These are phyloP conservation scores for Fusarium beomiforme DNA, from an alignment of 2,329 filamentous ascomycete species.

Conservation along the genomic window DNA sequence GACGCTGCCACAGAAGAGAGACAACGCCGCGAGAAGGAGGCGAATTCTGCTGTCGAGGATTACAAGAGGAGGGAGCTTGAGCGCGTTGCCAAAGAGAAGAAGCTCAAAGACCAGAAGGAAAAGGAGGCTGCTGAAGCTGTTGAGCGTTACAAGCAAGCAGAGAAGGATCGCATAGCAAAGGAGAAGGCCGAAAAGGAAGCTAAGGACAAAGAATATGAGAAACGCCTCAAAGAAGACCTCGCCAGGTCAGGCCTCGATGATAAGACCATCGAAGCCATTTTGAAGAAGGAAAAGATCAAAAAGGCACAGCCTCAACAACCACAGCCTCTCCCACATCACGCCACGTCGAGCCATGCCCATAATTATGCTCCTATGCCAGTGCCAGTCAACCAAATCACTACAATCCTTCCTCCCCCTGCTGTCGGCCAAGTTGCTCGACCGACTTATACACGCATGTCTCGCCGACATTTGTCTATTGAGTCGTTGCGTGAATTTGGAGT, in stretches of 20 bases:
- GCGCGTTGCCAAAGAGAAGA: slow-evolving; percentile 55
- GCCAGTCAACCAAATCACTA: slow-evolving; percentile 9
- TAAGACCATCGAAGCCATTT: slow-evolving; percentile 66
- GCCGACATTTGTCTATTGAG: slow-evolving; percentile 69
- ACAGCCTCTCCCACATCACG: slow-evolving; percentile 10
- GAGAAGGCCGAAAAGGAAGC: slow-evolving; percentile 59
- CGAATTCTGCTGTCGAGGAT: slow-evolving; percentile 60
- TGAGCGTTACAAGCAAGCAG: slow-evolving; percentile 60
- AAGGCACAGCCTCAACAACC: slow-evolving; percentile 40
- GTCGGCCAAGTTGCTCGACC: slow-evolving; percentile 49
- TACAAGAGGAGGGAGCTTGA: slow-evolving; percentile 61
- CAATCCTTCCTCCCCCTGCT: not conserved
- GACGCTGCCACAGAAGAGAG: slow-evolving; percentile 50
- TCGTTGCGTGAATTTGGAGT: slow-evolving; percentile 65
- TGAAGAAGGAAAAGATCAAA: slow-evolving; percentile 64
- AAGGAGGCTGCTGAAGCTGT: slow-evolving; percentile 61
- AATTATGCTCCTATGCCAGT: not conserved
- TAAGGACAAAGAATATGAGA: slow-evolving; percentile 58
- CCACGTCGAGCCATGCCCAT: slow-evolving; percentile 5
- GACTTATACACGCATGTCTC: slow-evolving; percentile 72
- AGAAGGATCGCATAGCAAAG: slow-evolving; percentile 56
- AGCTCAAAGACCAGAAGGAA: slow-evolving; percentile 60
- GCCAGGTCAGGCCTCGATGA: slow-evolving; percentile 68
- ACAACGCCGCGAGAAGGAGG: slow-evolving; percentile 55
- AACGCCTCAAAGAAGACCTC: slow-evolving; percentile 66